phyloP scores from a whole-genome alignment of 495 filamentous ascomycete genomes.

The Podospora appendiculata region DNA sequence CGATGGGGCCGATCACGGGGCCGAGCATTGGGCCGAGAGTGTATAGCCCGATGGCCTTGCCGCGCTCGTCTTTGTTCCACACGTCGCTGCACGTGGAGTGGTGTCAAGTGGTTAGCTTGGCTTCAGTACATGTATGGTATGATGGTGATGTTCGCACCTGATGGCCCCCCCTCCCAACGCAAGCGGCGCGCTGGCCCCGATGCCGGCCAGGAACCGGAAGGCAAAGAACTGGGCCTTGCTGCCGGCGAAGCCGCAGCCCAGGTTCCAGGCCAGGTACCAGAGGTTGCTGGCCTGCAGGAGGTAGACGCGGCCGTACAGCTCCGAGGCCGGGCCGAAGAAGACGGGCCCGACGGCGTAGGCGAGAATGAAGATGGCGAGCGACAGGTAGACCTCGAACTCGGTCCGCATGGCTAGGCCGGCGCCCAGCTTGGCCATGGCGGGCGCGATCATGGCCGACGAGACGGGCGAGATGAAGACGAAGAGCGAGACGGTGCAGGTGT shows the following conservation, averaged over 20 bases:
- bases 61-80: conserved; percentile 56
- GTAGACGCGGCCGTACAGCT: conserved; percentile 54
- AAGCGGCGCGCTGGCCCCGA: conserved; percentile 44
- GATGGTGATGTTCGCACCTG: conserved; percentile 1
- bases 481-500: too few relatives aligned
- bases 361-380: too few relatives aligned
- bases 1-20: conserved; percentile 47
- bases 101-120: too few relatives aligned
- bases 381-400: too few relatives aligned
- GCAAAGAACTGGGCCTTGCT: conserved; percentile 47
- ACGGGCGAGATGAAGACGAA: too few relatives aligned
- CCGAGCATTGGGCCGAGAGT: conserved; percentile 49
- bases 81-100: conserved; percentile 35
- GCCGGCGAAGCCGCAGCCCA: conserved; percentile 48
- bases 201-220: conserved; percentile 50
- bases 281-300: conserved; percentile 47
- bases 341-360: conserved; percentile 39
- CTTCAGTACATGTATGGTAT: too few relatives aligned
- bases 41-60: conserved; percentile 57
- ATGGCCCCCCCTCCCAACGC: conserved; percentile 55
- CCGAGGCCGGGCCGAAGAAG: conserved; percentile 54
- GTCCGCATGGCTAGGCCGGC: too few relatives aligned
- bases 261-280: conserved; percentile 48
- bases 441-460: too few relatives aligned
- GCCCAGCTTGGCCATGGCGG: too few relatives aligned